phyloP scores from a whole-genome alignment of 2,329 filamentous ascomycete genomes.

The Aureobasidium sp. region DNA sequence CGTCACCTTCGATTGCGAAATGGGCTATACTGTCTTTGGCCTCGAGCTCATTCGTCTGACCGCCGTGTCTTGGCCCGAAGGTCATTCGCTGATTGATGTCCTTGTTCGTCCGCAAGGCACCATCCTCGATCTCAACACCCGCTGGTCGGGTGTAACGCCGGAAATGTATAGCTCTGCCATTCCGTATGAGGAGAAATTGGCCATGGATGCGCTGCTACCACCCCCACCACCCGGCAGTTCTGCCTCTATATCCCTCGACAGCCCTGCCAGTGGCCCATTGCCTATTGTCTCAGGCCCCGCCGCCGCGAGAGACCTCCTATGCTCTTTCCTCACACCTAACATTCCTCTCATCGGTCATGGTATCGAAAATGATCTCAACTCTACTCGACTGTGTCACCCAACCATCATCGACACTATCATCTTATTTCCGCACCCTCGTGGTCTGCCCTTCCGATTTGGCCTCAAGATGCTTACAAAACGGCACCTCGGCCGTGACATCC shows the following conservation, averaged over 20 bases:
- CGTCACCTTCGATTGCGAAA: constrained; percentile 91
- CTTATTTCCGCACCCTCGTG: constrained; percentile 68
- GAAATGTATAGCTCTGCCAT: constrained; percentile 65
- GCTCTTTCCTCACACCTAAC: constrained; percentile 61
- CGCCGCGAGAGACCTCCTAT: constrained; percentile 66
- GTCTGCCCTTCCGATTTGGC: constrained; percentile 67
- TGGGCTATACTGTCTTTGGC: constrained; percentile 87
- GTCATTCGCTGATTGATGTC: constrained; percentile 68
- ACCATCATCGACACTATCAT: constrained; percentile 78
- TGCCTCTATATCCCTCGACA: constrained; percentile 9
- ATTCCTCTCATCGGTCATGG: constrained; percentile 89
- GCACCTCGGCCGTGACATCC: constrained; percentile 69
- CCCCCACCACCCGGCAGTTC: constrained; percentile 8
- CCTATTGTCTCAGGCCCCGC: constrained; percentile 68
- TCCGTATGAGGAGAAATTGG: constrained; percentile 35
- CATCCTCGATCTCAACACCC: constrained; percentile 81
- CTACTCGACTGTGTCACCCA: constrained; percentile 73
- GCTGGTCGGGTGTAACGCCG: constrained; percentile 78
- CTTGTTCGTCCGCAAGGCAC: constrained; percentile 77
- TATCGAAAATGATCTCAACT: constrained; percentile 90
- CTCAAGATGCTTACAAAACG: constrained; percentile 65
- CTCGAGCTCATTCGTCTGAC: constrained; percentile 87
- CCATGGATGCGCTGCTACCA: constrained; percentile 14
- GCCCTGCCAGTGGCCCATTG: constrained; percentile 31
- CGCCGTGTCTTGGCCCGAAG: constrained; percentile 75